phyloP scores from a whole-genome alignment of 129 eudicot genomes.

The Centella asiatica region DNA sequence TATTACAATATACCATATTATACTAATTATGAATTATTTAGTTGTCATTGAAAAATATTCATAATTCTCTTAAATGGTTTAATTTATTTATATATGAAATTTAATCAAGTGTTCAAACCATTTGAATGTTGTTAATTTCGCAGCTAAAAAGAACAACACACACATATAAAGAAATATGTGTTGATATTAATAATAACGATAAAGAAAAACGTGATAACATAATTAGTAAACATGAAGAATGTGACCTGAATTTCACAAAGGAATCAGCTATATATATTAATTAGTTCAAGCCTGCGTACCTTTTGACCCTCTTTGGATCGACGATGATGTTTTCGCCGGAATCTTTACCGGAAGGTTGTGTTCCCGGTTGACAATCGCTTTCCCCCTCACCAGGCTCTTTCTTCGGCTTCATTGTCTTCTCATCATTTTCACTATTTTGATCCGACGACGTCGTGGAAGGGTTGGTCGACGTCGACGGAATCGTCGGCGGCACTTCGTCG shows the following conservation, averaged over 20 bases:
- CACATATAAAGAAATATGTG: no score
- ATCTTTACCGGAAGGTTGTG: conserved; percentile 19
- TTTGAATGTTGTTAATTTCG: no score
- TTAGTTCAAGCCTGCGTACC: conserved; percentile 22
- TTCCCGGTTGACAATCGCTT: conserved; percentile 24
- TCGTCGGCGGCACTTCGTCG: conserved; percentile 41
- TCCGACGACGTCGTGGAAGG: conserved; percentile 50
- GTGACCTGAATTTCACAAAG: not conserved
- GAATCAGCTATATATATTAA: not conserved
- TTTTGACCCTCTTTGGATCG: conserved; percentile 82
- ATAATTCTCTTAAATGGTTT: no score
- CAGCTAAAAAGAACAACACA: no score
- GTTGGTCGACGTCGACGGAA: conserved; percentile 25
- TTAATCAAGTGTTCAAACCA: no score
- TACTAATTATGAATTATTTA: not conserved
- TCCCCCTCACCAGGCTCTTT: conserved; percentile 64
- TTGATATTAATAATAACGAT: no score
- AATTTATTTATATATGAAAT: no score
- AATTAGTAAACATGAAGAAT: no score
- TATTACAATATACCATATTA: no score
- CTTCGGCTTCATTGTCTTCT: conserved; percentile 41
- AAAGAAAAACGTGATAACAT: no score
- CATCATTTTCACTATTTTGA: conserved; percentile 54
- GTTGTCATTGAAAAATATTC: not conserved
- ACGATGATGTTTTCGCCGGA: conserved; percentile 37